phyloP scores from a whole-genome alignment of 352 stramenopile species.

The Phytophthora citrophthora region DNA sequence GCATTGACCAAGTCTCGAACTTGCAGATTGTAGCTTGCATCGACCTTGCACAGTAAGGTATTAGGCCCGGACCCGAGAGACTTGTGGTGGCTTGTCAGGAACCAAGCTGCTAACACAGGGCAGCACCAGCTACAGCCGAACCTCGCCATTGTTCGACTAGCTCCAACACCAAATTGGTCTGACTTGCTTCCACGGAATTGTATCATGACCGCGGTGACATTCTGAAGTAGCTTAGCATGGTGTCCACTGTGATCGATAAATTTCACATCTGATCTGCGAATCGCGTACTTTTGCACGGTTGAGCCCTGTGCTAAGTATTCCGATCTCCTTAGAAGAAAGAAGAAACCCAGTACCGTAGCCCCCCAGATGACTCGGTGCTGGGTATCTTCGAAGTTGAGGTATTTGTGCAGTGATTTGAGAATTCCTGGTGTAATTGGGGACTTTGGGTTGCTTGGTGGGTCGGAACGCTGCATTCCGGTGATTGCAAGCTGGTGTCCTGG shows the following conservation, averaged over 20 bases:
- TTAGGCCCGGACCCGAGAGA: background rate
- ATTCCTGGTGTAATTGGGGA: conserved; percentile 15
- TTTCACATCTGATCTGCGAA: background rate
- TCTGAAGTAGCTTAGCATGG: background rate
- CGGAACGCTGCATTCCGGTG: conserved; percentile 34
- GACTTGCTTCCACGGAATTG: background rate
- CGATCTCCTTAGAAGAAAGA: conserved; percentile 24
- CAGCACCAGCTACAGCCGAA: background rate
- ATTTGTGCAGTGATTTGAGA: conserved; percentile 5
- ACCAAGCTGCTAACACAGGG: background rate
- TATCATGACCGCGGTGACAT: background rate
- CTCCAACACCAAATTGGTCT: background rate
- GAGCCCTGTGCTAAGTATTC: too few species aligned
- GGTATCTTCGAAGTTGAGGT: conserved; percentile 9
- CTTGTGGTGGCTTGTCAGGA: background rate
- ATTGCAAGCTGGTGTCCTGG: conserved; percentile 31
- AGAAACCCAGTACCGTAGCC: conserved; percentile 35
- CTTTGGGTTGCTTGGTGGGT: conserved; percentile 7
- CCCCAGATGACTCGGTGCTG: conserved; percentile 37
- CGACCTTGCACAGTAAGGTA: background rate
- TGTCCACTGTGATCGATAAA: background rate
- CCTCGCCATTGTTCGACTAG: background rate
- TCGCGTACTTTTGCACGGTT: background rate
- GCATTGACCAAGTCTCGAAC: background rate
- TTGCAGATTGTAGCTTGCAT: background rate